A percentile compares a stretch with the other conserved stretches of the same genome.
These are phyloP conservation scores for Pseudomonodictys pantanalensis DNA, from an alignment of 495 filamentous ascomycete species.

Conservation along the genomic window DNA sequence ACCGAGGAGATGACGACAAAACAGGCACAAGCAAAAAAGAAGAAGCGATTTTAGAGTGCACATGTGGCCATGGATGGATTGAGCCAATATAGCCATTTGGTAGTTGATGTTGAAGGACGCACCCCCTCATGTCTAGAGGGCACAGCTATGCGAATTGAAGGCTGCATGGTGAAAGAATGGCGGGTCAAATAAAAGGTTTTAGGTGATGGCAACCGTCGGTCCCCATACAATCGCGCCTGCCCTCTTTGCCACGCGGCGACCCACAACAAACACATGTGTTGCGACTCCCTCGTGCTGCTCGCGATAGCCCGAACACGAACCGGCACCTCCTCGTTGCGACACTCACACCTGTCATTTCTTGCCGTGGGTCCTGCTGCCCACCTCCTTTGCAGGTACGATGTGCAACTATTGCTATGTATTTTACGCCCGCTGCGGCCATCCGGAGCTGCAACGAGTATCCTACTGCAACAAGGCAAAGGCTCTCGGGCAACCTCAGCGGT, in stretches of 20 bases:
- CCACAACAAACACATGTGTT: too few species aligned
- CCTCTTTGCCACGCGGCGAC: too few species aligned
- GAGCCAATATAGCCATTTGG: too few species aligned
- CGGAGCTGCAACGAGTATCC: slow-evolving; percentile 11
- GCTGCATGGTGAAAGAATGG: too few species aligned
- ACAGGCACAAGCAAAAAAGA: slow-evolving; percentile 38
- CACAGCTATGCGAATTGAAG: too few species aligned
- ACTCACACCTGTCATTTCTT: neutral
- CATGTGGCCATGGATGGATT: too few species aligned
- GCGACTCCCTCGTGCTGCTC: too few species aligned
- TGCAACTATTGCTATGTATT: slow-evolving; percentile 30
- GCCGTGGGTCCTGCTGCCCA: neutral
- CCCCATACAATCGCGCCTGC: too few species aligned
- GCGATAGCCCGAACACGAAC: too few species aligned
- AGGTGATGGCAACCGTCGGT: too few species aligned
- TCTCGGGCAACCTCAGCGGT: slow-evolving; percentile 10
- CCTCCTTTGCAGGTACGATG: slow-evolving; percentile 17
- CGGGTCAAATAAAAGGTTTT: too few species aligned
- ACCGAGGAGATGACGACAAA: slow-evolving; percentile 36
- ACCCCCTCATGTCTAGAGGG: neutral
- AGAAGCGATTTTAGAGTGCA: slow-evolving; percentile 35
- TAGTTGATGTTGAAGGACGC: neutral
- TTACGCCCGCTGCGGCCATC: slow-evolving; percentile 27
- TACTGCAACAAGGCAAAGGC: slow-evolving; percentile 27
- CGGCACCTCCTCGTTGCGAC: neutral